Conservation (phyloP, 495 filamentous ascomycete species). For the Parathielavia appendiculata region DNA sequence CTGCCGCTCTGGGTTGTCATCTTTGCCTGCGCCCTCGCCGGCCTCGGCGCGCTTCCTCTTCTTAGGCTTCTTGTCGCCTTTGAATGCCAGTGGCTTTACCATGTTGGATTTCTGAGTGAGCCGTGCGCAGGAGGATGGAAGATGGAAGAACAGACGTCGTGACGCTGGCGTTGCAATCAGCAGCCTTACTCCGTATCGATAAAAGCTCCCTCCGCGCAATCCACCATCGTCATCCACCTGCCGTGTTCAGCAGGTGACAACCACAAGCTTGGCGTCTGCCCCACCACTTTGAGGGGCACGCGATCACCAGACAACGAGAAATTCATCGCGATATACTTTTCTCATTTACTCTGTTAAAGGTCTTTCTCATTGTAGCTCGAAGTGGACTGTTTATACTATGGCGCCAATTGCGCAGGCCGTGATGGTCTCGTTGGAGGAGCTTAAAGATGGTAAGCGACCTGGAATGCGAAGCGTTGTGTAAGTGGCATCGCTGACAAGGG, state of each 20-base stretch:
- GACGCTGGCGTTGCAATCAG: background rate
- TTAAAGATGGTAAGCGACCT: slow-evolving; percentile 43
- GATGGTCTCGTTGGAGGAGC: slow-evolving; percentile 47
- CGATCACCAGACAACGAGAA: slow-evolving; percentile 1
- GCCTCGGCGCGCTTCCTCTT: slow-evolving; percentile 70
- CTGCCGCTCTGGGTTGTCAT: slow-evolving; percentile 32
- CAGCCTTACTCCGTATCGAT: slow-evolving; percentile 22
- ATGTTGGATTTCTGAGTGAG: slow-evolving; percentile 30
- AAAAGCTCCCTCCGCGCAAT: slow-evolving; percentile 12
- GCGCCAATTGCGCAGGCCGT: slow-evolving; percentile 44
- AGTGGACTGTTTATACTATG: slow-evolving; percentile 27
- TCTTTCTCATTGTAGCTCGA: background rate
- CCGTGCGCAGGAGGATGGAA: background rate
- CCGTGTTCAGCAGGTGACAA: slow-evolving; percentile 17
- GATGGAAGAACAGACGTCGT: background rate
- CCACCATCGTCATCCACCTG: slow-evolving; percentile 1
- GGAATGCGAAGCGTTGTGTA: slow-evolving; percentile 7
- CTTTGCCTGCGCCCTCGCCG: slow-evolving; percentile 34
- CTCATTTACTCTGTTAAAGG: slow-evolving; percentile 2
- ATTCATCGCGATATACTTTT: background rate
- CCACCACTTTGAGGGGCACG: slow-evolving; percentile 14
- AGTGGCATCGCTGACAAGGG: slow-evolving; percentile 17
- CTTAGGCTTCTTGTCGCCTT: slow-evolving; percentile 92
- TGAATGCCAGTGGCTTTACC: slow-evolving; percentile 86
- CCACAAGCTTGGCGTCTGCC: slow-evolving; percentile 16